Evolutionary conservation across 1,284 basidiomycete genomes (phyloP).

Genomic region (Leccinum pachyderme): DNA sequence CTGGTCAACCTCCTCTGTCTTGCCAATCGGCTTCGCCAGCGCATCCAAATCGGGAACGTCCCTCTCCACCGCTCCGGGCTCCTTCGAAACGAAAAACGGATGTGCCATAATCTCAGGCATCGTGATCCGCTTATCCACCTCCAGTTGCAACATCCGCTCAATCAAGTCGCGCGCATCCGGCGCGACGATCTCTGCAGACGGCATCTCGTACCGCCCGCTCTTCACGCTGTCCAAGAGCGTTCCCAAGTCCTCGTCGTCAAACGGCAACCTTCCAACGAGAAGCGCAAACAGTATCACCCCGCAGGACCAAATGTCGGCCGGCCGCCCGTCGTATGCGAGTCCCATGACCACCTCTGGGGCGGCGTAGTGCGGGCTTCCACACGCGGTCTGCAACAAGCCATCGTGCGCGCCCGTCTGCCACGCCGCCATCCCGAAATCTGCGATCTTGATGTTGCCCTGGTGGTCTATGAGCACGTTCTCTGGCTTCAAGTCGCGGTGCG

Average conservation of each 20-base stretch:
- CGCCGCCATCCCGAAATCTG: slow-evolving; percentile 99
- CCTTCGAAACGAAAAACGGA: slow-evolving; percentile 81
- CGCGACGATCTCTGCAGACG: slow-evolving; percentile 62
- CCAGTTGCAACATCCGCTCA: slow-evolving; percentile 82
- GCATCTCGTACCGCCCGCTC: slow-evolving; percentile 82
- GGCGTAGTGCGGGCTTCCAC: slow-evolving; percentile 96
- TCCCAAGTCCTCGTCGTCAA: slow-evolving; percentile 85
- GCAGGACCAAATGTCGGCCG: slow-evolving; percentile 97
- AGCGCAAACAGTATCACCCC: slow-evolving; percentile 95
- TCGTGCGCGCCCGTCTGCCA: slow-evolving; percentile 64
- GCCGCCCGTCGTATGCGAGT: slow-evolving; percentile 83
- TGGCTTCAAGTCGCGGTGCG: slow-evolving; percentile 96
- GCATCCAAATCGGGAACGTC: slow-evolving; percentile 66
- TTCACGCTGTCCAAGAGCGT: slow-evolving; percentile 84
- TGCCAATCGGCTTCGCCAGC: slow-evolving; percentile 65
- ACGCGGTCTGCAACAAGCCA: slow-evolving; percentile 83
- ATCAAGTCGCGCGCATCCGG: slow-evolving; percentile 82
- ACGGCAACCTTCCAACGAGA: slow-evolving; percentile 88
- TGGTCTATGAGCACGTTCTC: slow-evolving; percentile 92
- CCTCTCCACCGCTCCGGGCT: slow-evolving; percentile 48
- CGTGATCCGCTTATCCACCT: slow-evolving; percentile 81
- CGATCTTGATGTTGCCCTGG: slow-evolving; percentile 90
- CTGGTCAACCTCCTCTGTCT: slow-evolving; percentile 69
- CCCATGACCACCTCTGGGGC: slow-evolving; percentile 93
- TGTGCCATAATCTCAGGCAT: slow-evolving; percentile 86